Percentiles rank a stretch among this genome's conserved stretches.
phyloP scores from a whole-genome alignment of 2,329 filamentous ascomycete species.

The Ophiostoma piceae region DNA sequence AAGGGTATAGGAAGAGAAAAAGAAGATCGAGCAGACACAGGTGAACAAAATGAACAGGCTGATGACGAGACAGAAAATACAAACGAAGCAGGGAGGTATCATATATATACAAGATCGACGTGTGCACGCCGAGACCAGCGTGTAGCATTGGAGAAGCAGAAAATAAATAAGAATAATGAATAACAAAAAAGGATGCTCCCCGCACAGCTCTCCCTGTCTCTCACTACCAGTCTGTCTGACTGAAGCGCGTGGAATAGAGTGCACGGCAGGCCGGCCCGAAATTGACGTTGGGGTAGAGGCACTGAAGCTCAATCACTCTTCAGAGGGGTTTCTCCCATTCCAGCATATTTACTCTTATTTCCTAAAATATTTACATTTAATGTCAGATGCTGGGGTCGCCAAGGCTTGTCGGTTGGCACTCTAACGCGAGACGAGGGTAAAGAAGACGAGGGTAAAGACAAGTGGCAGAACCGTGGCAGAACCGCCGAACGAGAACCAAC shows the following conservation, averaged over 20 bases:
- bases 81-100: background rate
- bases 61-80: background rate
- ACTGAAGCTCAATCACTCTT: background rate
- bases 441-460: background rate
- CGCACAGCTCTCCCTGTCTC: background rate
- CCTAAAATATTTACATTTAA: background rate
- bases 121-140: background rate
- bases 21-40: background rate
- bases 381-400: background rate
- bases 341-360: background rate
- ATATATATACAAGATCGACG: constrained; percentile 2
- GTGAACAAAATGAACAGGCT: background rate
- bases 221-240: background rate
- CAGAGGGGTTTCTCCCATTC: background rate
- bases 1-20: background rate
- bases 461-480: background rate
- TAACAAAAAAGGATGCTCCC: background rate
- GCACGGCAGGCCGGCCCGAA: constrained; percentile 2
- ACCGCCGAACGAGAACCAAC: background rate
- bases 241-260: background rate
- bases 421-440: constrained; percentile 5
- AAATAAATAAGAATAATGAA: background rate
- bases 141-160: background rate
- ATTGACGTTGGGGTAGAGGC: background rate
- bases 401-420: constrained; percentile 10